phyloP scores from a whole-genome alignment of 2,329 filamentous ascomycete genomes.

The Cladophialophora chaetospira region DNA sequence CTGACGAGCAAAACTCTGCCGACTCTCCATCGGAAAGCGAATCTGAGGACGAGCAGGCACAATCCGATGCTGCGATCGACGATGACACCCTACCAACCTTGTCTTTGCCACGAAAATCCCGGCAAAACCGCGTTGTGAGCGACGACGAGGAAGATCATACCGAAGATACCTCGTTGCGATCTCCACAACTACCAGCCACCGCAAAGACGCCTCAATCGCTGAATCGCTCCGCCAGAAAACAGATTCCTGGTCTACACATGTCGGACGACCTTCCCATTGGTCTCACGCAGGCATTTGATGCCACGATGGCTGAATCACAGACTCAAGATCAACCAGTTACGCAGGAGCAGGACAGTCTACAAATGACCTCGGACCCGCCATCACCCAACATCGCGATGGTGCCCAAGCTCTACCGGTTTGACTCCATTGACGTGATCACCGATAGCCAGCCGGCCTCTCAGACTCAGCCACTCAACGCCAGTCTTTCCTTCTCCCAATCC shows the following conservation, averaged over 20 bases:
- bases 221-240: slow-evolving; percentile 68
- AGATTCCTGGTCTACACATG: slow-evolving; percentile 67
- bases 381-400: slow-evolving; percentile 53
- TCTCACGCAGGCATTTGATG: slow-evolving; percentile 86
- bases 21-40: slow-evolving; percentile 33
- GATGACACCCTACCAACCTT: slow-evolving; percentile 30
- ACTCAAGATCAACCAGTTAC: slow-evolving; percentile 35
- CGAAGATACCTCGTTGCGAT: slow-evolving; percentile 25
- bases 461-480: slow-evolving; percentile 47
- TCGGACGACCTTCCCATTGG: slow-evolving; percentile 58
- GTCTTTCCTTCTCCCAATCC: slow-evolving; percentile 62
- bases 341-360: slow-evolving; percentile 52
- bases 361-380: slow-evolving; percentile 54
- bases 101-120: slow-evolving; percentile 52
- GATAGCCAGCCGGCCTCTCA: slow-evolving; percentile 56
- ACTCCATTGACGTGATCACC: slow-evolving; percentile 62
- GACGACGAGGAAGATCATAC: slow-evolving; percentile 64
- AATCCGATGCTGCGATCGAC: slow-evolving; percentile 48
- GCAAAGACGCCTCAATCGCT: slow-evolving; percentile 60
- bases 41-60: slow-evolving; percentile 31
- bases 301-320: slow-evolving; percentile 72
- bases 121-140: slow-evolving; percentile 60
- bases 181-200: slow-evolving; percentile 34
- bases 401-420: slow-evolving; percentile 61
- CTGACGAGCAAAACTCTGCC: slow-evolving; percentile 50